phyloP scores from a whole-genome alignment of 2,329 filamentous ascomycete species.

The Eurotiales sp. region DNA sequence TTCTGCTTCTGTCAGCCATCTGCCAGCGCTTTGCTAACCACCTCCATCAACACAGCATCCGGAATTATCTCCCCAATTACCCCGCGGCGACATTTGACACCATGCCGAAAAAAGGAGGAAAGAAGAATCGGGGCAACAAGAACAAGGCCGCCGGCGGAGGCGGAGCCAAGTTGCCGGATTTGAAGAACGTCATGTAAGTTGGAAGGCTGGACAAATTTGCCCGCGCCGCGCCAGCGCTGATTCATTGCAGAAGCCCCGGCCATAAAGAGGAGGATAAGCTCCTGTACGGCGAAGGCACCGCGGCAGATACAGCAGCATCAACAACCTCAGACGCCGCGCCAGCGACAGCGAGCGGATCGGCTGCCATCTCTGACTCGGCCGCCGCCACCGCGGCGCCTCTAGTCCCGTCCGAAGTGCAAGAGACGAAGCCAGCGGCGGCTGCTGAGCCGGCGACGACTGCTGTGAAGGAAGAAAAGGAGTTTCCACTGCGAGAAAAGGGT shows the following conservation, averaged over 20 bases:
- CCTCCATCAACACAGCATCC: not conserved
- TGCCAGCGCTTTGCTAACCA: no score
- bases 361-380: not conserved
- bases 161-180: slow-evolving; percentile 11
- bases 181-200: slow-evolving; percentile 13
- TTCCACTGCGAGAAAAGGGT: slow-evolving; percentile 11
- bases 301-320: not conserved
- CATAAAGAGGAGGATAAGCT: slow-evolving; percentile 12
- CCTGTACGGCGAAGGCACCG: slow-evolving; percentile 5
- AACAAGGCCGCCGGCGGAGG: slow-evolving; percentile 3
- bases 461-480: not conserved
- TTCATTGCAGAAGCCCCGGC: slow-evolving; percentile 7
- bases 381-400: not conserved
- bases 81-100: not conserved
- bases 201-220: not conserved
- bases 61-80: not conserved
- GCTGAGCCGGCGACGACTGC: not conserved
- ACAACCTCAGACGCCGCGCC: not conserved
- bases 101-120: slow-evolving; percentile 16
- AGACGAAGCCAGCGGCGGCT: not conserved
- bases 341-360: slow-evolving; percentile 6
- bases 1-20: not conserved
- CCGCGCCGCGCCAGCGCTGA: not conserved
- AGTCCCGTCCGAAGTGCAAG: not conserved
- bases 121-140: slow-evolving; percentile 13